Conservation (phyloP, 345 rosid genomes). For the Adansonia digitata region DNA sequence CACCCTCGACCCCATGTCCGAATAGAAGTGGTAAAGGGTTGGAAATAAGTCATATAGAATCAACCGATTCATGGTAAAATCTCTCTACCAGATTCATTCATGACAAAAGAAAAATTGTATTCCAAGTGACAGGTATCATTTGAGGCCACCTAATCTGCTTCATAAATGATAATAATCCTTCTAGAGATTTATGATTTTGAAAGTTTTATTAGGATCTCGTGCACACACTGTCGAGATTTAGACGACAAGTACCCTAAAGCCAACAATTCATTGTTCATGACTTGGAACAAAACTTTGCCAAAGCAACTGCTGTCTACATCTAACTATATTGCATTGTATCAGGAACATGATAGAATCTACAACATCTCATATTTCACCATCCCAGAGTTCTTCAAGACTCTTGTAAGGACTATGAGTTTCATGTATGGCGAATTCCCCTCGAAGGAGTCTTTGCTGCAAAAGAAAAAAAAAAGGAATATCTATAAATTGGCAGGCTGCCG, state of each 20-base stretch:
- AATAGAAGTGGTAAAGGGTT: no score
- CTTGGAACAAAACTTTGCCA: neutral
- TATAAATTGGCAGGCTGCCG: neutral
- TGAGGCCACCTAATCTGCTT: no score
- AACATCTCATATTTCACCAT: conserved; percentile 45
- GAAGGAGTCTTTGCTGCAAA: conserved; percentile 53
- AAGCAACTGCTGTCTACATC: neutral
- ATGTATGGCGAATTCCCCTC: conserved; percentile 46
- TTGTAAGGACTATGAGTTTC: conserved; percentile 44
- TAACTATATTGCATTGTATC: no score
- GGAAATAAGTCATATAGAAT: no score
- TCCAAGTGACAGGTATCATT: neutral
- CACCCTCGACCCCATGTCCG: no score
- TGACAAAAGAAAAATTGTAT: neutral
- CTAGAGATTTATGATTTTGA: no score
- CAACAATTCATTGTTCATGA: conserved; percentile 2
- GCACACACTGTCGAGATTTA: no score
- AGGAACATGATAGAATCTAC: no score
- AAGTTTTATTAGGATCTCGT: no score
- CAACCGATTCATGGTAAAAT: no score
- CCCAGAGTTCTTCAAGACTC: conserved; percentile 51
- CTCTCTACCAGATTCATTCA: neutral
- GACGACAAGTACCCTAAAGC: neutral
- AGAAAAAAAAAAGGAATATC: neutral
- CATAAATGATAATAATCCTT: no score